Evolutionary conservation across 768 basidiomycete genomes (phyloP).

Genomic region (Sarcodon aspratus): DNA sequence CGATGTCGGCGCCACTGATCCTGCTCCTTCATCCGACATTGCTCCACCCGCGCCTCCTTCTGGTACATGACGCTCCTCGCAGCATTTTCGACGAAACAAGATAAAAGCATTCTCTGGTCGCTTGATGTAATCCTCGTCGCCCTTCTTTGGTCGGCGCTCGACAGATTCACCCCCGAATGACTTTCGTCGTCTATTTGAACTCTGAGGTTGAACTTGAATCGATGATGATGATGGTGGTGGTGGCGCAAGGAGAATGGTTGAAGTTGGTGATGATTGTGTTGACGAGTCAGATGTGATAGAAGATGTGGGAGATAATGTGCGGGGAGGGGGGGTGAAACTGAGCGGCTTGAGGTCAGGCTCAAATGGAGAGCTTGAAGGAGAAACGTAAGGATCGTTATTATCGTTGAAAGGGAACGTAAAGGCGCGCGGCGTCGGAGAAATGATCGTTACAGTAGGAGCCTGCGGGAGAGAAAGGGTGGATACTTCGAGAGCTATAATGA

Average conservation of each 20-base stretch:
- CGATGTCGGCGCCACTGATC: slow-evolving; percentile 3
- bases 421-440: slow-evolving; percentile 59
- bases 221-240: slow-evolving; percentile 16
- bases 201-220: slow-evolving; percentile 17
- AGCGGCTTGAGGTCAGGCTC: slow-evolving; percentile 50
- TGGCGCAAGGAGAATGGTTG: slow-evolving; percentile 10
- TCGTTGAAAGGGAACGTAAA: slow-evolving; percentile 43
- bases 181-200: slow-evolving; percentile 20
- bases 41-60: slow-evolving; percentile 32
- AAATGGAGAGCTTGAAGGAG: slow-evolving; percentile 61
- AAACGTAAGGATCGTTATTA: slow-evolving; percentile 41
- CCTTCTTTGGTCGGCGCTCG: slow-evolving; percentile 38
- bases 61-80: slow-evolving; percentile 54
- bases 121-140: slow-evolving; percentile 77
- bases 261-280: slow-evolving; percentile 20
- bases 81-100: slow-evolving; percentile 71
- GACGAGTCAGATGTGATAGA: slow-evolving; percentile 30
- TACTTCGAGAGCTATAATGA: slow-evolving; percentile 57
- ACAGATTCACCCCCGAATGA: slow-evolving; percentile 22
- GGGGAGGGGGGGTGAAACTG: slow-evolving; percentile 36
- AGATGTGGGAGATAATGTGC: slow-evolving; percentile 25
- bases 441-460: slow-evolving; percentile 44
- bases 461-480: slow-evolving; percentile 46
- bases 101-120: slow-evolving; percentile 81
- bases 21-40: slow-evolving; percentile 4